phyloP scores from a whole-genome alignment of 352 stramenopile genomes.

The Paralagenidium karlingii region DNA sequence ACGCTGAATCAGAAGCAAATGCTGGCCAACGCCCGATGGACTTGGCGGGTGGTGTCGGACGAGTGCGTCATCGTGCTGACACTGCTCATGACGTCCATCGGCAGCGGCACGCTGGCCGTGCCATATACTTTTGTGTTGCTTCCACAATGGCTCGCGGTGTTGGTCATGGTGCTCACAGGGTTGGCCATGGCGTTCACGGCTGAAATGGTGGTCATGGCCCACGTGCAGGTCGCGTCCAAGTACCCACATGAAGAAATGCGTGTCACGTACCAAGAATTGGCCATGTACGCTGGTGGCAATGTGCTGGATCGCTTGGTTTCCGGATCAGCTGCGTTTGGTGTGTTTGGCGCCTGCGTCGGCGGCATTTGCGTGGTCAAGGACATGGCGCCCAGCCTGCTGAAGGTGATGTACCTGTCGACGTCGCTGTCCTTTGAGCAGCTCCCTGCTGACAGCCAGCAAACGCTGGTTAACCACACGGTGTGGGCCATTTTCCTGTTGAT shows the following conservation, averaged over 20 bases:
- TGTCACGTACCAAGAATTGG: constrained; percentile 55
- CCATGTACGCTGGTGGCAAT: constrained; percentile 34
- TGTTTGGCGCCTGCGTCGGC: constrained; percentile 67
- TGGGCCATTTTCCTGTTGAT: constrained; percentile 50
- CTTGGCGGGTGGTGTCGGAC: constrained; percentile 4
- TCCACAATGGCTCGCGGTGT: constrained; percentile 21
- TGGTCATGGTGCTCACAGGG: constrained; percentile 31
- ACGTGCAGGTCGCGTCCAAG: constrained; percentile 30
- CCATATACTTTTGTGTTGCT: constrained; percentile 57
- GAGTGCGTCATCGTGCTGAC: constrained; percentile 14
- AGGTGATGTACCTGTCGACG: constrained; percentile 14
- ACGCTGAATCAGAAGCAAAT: too few relatives aligned
- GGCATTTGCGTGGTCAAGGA: constrained; percentile 58
- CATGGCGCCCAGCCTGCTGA: constrained; percentile 48
- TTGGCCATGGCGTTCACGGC: constrained; percentile 60
- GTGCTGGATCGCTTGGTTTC: constrained; percentile 34
- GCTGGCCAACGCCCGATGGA: constrained; percentile 8
- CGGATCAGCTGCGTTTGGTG: constrained; percentile 46
- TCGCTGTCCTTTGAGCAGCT: constrained; percentile 9
- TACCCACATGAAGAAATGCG: constrained; percentile 17
- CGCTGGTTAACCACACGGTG: constrained; percentile 18
- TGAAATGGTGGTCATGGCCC: constrained; percentile 41
- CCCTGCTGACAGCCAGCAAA: constrained; percentile 15
- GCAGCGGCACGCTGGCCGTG: constrained; percentile 34
- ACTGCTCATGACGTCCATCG: constrained; percentile 46